Conservation (phyloP, 1,284 basidiomycete species). For the Puccinia novopanici region DNA sequence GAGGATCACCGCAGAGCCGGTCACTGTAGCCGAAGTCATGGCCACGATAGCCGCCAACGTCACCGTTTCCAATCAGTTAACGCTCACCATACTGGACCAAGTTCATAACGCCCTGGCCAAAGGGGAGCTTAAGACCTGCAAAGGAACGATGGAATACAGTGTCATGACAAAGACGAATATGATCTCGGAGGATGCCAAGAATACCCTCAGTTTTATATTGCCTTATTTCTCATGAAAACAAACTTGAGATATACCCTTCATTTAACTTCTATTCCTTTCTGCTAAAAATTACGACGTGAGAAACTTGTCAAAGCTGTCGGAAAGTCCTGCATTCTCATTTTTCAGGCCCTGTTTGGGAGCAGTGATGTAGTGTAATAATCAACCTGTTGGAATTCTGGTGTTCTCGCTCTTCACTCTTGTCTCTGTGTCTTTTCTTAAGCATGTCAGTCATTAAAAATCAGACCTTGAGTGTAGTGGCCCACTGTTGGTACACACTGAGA, state of each 20-base stretch:
- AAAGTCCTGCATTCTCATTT: neutral
- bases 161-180: conserved; percentile 74
- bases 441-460: too few relatives aligned
- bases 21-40: conserved; percentile 85
- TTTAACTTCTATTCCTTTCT: neutral
- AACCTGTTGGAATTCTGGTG: too few relatives aligned
- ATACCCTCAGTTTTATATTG: conserved; percentile 77
- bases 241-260: too few relatives aligned
- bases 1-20: conserved; percentile 73
- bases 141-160: conserved; percentile 76
- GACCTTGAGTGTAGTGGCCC: too few relatives aligned
- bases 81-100: conserved; percentile 75
- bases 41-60: conserved; percentile 84
- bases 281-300: neutral
- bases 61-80: conserved; percentile 70
- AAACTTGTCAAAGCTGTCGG: neutral
- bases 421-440: too few relatives aligned
- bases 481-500: too few relatives aligned
- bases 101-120: conserved; percentile 68
- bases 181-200: conserved; percentile 69
- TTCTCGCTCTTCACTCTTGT: too few relatives aligned
- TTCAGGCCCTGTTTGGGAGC: too few relatives aligned
- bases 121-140: conserved; percentile 68
- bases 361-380: too few relatives aligned
- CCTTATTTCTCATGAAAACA: conserved; percentile 63